Conservation (phyloP, 2,329 filamentous ascomycete species). For the Gremmenia infestans region DNA sequence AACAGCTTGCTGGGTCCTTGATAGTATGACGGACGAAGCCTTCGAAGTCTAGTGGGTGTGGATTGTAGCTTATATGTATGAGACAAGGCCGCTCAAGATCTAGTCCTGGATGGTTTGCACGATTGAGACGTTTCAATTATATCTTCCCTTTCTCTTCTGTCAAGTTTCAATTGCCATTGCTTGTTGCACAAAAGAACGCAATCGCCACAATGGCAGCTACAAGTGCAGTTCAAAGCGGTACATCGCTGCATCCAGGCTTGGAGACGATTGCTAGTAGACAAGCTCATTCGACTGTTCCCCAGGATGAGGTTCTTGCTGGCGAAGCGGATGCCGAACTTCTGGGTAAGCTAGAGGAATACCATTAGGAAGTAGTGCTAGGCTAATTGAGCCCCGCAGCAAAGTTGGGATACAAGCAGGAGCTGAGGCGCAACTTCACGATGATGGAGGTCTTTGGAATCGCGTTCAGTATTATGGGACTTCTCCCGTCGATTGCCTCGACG, state of each 20-base stretch:
- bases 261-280: constrained; percentile 21
- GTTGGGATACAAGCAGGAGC: constrained; percentile 48
- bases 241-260: constrained; percentile 11
- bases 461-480: constrained; percentile 56
- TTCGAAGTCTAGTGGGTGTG: not conserved
- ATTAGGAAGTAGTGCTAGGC: not conserved
- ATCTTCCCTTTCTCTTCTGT: not conserved
- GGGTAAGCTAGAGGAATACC: constrained; percentile 14
- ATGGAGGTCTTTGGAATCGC: constrained; percentile 58
- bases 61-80: not conserved
- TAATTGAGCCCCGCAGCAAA: constrained; percentile 15
- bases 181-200: not conserved
- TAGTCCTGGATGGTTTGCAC: no score
- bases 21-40: constrained; percentile 8
- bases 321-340: constrained; percentile 32
- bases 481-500: constrained; percentile 57
- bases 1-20: not conserved
- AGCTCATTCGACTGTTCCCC: constrained; percentile 14
- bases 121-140: not conserved
- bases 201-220: constrained; percentile 4
- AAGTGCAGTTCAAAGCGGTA: not conserved
- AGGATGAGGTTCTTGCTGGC: constrained; percentile 19
- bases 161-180: not conserved
- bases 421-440: constrained; percentile 56
- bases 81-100: no score